Conservation (phyloP, 2,329 filamentous ascomycete species). For the Aureobasidium namibiae region DNA sequence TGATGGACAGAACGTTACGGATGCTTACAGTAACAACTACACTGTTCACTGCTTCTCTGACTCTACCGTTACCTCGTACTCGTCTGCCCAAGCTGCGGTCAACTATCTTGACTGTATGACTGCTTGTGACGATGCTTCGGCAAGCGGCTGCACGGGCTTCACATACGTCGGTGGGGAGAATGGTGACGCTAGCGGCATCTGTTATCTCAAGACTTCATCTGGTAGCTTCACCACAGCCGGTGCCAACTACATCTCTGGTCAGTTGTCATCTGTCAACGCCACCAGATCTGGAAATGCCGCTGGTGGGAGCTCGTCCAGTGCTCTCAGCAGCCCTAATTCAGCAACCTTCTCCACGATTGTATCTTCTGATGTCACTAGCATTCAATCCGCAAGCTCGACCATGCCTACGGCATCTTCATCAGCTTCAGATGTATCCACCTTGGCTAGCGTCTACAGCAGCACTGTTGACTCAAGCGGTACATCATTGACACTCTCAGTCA, state of each 20-base stretch:
- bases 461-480: neutral
- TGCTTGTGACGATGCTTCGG: slow-evolving; percentile 13
- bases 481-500: neutral
- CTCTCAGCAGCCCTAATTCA: neutral
- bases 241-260: slow-evolving; percentile 11
- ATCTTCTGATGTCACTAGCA: neutral
- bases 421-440: neutral
- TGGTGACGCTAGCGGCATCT: slow-evolving; percentile 11
- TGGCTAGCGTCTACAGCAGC: neutral
- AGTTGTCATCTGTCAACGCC: neutral
- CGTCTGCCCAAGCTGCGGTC: neutral
- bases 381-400: neutral
- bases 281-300: neutral
- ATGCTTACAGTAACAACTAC: slow-evolving; percentile 12
- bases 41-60: slow-evolving; percentile 14
- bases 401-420: neutral
- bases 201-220: slow-evolving; percentile 15
- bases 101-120: slow-evolving; percentile 15
- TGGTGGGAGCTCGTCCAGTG: neutral
- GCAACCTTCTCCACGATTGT: neutral
- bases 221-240: slow-evolving; percentile 10
- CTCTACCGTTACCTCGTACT: neutral
- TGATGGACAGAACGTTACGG: slow-evolving; percentile 8
- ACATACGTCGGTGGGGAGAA: slow-evolving; percentile 14
- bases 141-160: slow-evolving; percentile 15